Evolutionary conservation across 1,284 basidiomycete species (phyloP).

Genomic region (Exobasidium rhododendri): DNA sequence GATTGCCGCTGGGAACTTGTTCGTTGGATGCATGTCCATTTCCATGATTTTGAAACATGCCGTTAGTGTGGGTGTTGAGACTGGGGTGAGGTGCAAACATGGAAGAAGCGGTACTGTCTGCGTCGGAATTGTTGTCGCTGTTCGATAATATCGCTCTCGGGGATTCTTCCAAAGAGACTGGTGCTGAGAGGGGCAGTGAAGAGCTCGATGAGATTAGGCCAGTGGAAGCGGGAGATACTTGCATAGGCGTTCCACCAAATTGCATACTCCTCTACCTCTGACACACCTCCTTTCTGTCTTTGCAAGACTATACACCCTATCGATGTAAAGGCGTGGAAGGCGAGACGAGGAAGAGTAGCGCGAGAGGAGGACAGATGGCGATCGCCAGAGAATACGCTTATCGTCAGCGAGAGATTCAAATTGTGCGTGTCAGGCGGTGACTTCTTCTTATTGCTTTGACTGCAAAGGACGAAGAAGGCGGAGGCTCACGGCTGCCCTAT

Average conservation of each 20-base stretch:
- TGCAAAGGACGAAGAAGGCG: no score
- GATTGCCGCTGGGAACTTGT: not conserved
- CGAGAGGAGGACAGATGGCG: no score
- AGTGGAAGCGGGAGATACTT: slow-evolving; percentile 5
- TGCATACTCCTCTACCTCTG: no score
- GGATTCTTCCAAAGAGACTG: not conserved
- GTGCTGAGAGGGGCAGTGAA: not conserved
- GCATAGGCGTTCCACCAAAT: slow-evolving; percentile 16
- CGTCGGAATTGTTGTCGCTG: not conserved
- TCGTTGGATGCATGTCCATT: not conserved
- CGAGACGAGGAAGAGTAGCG: no score
- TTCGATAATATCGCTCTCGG: not conserved
- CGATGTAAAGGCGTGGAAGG: no score
- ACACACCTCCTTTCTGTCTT: no score
- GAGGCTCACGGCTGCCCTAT: no score
- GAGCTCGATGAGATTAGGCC: not conserved
- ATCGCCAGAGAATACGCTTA: no score
- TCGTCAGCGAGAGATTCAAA: no score
- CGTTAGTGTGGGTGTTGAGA: not conserved
- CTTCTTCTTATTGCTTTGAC: no score
- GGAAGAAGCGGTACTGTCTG: not conserved
- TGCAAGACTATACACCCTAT: no score
- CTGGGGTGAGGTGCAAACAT: not conserved
- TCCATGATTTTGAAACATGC: slow-evolving; percentile 9
- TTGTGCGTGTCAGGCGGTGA: no score